phyloP scores from a whole-genome alignment of 345 rosid genomes.

The Citrus trifoliata region DNA sequence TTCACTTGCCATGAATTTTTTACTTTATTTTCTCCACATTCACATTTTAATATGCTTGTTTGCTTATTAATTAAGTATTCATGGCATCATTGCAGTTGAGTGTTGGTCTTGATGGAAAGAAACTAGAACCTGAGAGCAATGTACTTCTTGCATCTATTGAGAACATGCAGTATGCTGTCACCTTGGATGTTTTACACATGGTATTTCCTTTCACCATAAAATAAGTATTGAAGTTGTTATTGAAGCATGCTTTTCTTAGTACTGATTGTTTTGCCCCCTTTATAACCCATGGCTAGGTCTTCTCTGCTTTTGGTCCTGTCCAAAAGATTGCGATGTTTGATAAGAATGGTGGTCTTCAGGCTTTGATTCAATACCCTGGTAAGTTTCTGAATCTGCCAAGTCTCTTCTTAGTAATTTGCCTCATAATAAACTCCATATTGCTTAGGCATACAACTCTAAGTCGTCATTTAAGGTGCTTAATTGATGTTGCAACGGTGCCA shows the following conservation, averaged over 20 bases:
- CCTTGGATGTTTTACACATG: constrained; percentile 92
- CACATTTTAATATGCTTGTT: neutral
- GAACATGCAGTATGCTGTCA: constrained; percentile 99
- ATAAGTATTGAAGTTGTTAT: neutral
- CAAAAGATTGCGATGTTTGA: constrained; percentile 99
- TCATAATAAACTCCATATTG: neutral
- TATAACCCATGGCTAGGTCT: constrained; percentile 49
- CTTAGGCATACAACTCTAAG: neutral
- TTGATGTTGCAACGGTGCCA: constrained; percentile 4
- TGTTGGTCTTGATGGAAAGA: constrained; percentile 89
- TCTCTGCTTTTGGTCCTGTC: constrained; percentile 87
- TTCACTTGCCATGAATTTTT: neutral
- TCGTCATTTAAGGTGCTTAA: neutral
- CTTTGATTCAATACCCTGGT: constrained; percentile 85
- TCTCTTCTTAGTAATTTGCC: neutral
- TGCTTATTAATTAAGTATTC: neutral
- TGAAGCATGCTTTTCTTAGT: neutral
- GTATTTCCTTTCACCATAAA: constrained; percentile 33
- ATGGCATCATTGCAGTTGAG: constrained; percentile 39
- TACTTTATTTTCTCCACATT: neutral
- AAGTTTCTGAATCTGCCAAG: constrained; percentile 2
- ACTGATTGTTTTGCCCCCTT: neutral
- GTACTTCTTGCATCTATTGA: constrained; percentile 99
- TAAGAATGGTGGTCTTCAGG: constrained; percentile 95
- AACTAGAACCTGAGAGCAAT: constrained; percentile 95